Evolutionary conservation across 768 basidiomycete species (phyloP).

Genomic region (Dacryopinax primogenitus): DNA sequence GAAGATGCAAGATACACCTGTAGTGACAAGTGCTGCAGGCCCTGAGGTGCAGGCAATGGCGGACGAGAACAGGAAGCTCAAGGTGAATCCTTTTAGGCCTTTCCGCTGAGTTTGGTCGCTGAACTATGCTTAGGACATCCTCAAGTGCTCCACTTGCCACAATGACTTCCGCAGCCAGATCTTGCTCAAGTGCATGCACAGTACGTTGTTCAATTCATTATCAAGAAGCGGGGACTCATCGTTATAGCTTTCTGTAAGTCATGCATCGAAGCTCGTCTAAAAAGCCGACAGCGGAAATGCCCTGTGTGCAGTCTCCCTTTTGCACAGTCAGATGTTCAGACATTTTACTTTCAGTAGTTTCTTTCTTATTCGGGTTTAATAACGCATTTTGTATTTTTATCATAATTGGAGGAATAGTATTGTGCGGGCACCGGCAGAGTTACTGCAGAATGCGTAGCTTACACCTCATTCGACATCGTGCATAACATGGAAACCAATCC

Average conservation of each 20-base stretch:
- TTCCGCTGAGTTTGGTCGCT: constrained; percentile 16
- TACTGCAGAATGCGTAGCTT: background rate
- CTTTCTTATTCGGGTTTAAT: constrained; percentile 4
- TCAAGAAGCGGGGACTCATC: constrained; percentile 9
- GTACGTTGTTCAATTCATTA: constrained; percentile 36
- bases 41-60: constrained; percentile 40
- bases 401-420: constrained; percentile 1
- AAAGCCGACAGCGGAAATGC: constrained; percentile 86
- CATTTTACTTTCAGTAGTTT: constrained; percentile 42
- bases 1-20: constrained; percentile 22
- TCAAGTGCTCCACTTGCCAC: constrained; percentile 83
- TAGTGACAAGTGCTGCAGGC: constrained; percentile 25
- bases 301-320: constrained; percentile 76
- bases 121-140: constrained; percentile 42
- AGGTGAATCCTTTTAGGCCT: constrained; percentile 13
- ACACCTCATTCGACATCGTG: background rate
- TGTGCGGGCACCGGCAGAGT: background rate
- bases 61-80: constrained; percentile 21
- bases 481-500: background rate
- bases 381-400: constrained; percentile 6
- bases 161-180: constrained; percentile 63
- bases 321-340: constrained; percentile 69
- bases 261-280: constrained; percentile 69
- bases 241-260: constrained; percentile 64
- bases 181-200: constrained; percentile 83